phyloP scores from a whole-genome alignment of 176 grass and related monocot genomes.

The Echinochloa phyllopogon region DNA sequence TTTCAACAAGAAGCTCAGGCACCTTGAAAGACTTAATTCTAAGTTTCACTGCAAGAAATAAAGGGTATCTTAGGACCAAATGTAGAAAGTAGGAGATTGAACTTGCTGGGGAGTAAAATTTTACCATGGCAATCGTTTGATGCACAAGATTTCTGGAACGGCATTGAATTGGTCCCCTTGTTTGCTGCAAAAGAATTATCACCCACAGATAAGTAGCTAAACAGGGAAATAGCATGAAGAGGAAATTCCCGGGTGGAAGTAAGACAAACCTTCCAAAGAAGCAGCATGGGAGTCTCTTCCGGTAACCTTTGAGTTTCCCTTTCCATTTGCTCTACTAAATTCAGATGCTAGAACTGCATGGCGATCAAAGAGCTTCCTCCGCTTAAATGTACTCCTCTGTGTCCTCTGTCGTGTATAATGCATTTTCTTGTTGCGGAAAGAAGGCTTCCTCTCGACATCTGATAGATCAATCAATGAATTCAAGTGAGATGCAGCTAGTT shows the following conservation, averaged over 20 bases:
- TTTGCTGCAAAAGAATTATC: constrained; percentile 67
- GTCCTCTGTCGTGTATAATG: constrained; percentile 87
- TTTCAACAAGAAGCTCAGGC: constrained; percentile 94
- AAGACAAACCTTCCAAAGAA: constrained; percentile 57
- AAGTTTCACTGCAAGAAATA: constrained; percentile 73
- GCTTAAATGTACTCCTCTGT: constrained; percentile 86
- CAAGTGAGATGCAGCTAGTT: constrained; percentile 45
- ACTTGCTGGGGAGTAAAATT: not conserved
- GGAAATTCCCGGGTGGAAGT: constrained; percentile 10
- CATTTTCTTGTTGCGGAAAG: constrained; percentile 72
- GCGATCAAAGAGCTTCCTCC: constrained; percentile 75
- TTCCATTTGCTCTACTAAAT: constrained; percentile 50
- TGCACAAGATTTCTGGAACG: constrained; percentile 53
- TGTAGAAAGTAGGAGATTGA: constrained; percentile 6
- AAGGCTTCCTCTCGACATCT: constrained; percentile 78
- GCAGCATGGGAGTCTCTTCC: constrained; percentile 39
- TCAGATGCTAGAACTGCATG: constrained; percentile 49
- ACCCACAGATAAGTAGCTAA: constrained; percentile 25
- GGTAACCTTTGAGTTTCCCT: constrained; percentile 39
- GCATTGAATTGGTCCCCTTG: constrained; percentile 54
- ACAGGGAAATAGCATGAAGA: constrained; percentile 24
- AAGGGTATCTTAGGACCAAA: not conserved
- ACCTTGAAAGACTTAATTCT: constrained; percentile 96
- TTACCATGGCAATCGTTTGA: constrained; percentile 64
- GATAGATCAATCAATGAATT: constrained; percentile 45